Evolutionary conservation across 129 eudicot genomes (phyloP).

Genomic region (Flaveria linearis): DNA sequence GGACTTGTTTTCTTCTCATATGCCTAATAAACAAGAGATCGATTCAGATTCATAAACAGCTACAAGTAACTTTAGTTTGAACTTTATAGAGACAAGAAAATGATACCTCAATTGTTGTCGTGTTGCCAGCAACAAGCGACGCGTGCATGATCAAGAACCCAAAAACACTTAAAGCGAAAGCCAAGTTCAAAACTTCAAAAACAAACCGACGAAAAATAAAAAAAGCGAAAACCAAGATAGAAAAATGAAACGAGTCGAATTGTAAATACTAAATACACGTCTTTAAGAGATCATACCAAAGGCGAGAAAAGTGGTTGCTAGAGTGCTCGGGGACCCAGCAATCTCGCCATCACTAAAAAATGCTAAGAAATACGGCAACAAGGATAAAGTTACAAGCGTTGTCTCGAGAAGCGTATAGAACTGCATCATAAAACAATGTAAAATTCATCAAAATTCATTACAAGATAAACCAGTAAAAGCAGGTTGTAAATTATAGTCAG

Average conservation of each 20-base stretch:
- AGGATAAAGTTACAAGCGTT: constrained; percentile 67
- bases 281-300: constrained; percentile 54
- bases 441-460: background rate
- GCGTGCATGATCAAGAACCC: constrained; percentile 94
- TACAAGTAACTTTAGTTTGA: background rate
- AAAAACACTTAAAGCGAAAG: constrained; percentile 82
- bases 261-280: background rate
- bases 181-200: constrained; percentile 74
- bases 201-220: background rate
- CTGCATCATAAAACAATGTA: constrained; percentile 49
- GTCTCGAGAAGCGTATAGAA: constrained; percentile 95
- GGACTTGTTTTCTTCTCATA: constrained; percentile 89
- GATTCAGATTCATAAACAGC: background rate
- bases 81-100: constrained; percentile 11
- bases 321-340: constrained; percentile 79
- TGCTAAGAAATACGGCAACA: constrained; percentile 76
- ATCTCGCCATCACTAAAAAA: constrained; percentile 93
- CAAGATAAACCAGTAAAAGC: background rate
- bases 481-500: too few relatives aligned
- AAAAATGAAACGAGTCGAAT: background rate
- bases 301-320: constrained; percentile 93
- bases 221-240: background rate
- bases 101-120: constrained; percentile 89
- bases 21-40: constrained; percentile 48
- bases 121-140: constrained; percentile 79